Percentiles rank a stretch among this genome's conserved stretches.
Conservation (phyloP, 306 rosid genomes). For the Fragaria iinumae region DNA sequence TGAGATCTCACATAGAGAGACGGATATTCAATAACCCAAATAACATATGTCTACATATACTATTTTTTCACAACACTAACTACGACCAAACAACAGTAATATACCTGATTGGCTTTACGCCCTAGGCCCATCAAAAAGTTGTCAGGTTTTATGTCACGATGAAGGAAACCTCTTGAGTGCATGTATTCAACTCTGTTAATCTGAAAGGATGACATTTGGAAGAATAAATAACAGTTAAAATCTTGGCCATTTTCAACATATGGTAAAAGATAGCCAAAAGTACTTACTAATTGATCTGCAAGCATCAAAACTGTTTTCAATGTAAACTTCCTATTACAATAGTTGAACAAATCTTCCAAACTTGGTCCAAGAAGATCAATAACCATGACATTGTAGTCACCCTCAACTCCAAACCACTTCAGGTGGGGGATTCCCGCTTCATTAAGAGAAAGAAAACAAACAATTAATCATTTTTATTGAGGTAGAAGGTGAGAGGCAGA, state of each 20-base stretch:
- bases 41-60: not conserved
- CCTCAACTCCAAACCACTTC: conserved; percentile 98
- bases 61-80: not conserved
- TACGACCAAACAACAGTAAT: conserved; percentile 15
- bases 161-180: conserved; percentile 99
- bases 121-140: conserved; percentile 98
- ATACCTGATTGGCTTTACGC: conserved; percentile 97
- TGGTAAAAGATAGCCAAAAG: conserved; percentile 13
- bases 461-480: conserved; percentile 21
- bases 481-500: not conserved
- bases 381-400: conserved; percentile 93
- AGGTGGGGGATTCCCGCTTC: conserved; percentile 98
- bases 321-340: conserved; percentile 84
- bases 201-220: conserved; percentile 44
- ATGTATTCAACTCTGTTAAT: conserved; percentile 97
- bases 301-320: conserved; percentile 96
- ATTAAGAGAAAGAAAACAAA: conserved; percentile 29
- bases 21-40: not conserved
- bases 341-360: conserved; percentile 95
- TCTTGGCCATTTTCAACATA: conserved; percentile 20
- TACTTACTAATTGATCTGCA: conserved; percentile 95
- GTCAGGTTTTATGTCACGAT: conserved; percentile 98
- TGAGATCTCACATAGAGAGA: not conserved
- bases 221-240: conserved; percentile 9
- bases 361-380: conserved; percentile 99